A percentile compares a stretch with the other conserved stretches of the same genome.
These are phyloP conservation scores for Rhamnella rubrinervis DNA, from an alignment of 331 rosid genomes.

Conservation along the genomic window DNA sequence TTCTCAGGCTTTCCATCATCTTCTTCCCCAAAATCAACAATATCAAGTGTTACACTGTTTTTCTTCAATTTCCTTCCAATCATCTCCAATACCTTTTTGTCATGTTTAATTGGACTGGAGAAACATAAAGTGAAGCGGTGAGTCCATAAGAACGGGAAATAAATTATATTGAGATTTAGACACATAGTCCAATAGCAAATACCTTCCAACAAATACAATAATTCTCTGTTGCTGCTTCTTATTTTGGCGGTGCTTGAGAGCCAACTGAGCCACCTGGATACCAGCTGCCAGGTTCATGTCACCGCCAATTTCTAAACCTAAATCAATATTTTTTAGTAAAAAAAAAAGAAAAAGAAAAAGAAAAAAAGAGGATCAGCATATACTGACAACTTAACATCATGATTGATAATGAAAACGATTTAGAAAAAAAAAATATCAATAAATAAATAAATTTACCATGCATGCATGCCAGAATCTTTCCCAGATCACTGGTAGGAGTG, in stretches of 20 bases:
- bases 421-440: neutral
- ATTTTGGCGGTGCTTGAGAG: slow-evolving; percentile 94
- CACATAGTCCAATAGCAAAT: neutral
- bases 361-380: neutral
- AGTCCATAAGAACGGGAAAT: slow-evolving; percentile 5
- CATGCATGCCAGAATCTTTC: slow-evolving; percentile 91
- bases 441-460: slow-evolving; percentile 87
- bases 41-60: slow-evolving; percentile 93
- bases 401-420: neutral
- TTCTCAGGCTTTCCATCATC: slow-evolving; percentile 91
- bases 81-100: slow-evolving; percentile 79
- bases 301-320: slow-evolving; percentile 92
- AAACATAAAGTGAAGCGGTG: slow-evolving; percentile 1
- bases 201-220: slow-evolving; percentile 94
- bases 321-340: neutral
- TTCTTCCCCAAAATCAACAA: slow-evolving; percentile 93
- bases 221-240: slow-evolving; percentile 98
- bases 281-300: slow-evolving; percentile 95
- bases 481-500: slow-evolving; percentile 90
- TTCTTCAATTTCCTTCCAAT: slow-evolving; percentile 90
- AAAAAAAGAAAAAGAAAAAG: neutral
- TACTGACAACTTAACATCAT: neutral
- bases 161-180: neutral
- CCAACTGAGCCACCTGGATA: slow-evolving; percentile 95
- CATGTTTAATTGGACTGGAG: slow-evolving; percentile 71